Percentiles rank a stretch among this genome's conserved stretches.
Conservation (phyloP, 768 basidiomycete species). For the Tulasnella sp. region DNA sequence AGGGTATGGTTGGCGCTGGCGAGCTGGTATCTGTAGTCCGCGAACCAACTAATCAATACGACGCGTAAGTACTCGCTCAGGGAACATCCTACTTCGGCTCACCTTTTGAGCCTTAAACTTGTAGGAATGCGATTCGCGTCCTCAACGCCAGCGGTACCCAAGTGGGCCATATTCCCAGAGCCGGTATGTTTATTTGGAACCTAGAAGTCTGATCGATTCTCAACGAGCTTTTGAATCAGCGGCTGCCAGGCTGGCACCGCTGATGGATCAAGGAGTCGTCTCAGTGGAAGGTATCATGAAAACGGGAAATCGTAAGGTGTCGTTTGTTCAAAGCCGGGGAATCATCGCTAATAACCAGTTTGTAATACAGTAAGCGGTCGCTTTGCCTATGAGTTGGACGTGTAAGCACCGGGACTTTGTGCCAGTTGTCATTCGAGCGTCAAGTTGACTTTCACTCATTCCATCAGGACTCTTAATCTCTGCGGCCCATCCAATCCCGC, state of each 20-base stretch:
- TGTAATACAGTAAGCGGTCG: constrained; percentile 29
- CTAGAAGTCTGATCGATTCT: not conserved
- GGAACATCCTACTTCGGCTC: no score
- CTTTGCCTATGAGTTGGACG: constrained; percentile 42
- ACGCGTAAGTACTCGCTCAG: constrained; percentile 26
- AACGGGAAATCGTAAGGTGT: constrained; percentile 51
- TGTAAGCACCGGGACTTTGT: no score
- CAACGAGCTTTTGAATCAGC: constrained; percentile 22
- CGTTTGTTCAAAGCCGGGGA: not conserved
- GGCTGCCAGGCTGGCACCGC: constrained; percentile 49
- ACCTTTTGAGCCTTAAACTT: not conserved
- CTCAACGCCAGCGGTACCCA: constrained; percentile 60
- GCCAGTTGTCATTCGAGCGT: not conserved
- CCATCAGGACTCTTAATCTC: constrained; percentile 50
- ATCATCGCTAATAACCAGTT: not conserved
- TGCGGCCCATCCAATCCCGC: constrained; percentile 46
- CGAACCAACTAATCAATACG: constrained; percentile 57
- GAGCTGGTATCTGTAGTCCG: constrained; percentile 62
- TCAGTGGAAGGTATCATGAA: constrained; percentile 62
- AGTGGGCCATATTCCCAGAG: constrained; percentile 70
- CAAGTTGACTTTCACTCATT: not conserved
- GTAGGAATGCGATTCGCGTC: constrained; percentile 66
- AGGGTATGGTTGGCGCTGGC: constrained; percentile 66
- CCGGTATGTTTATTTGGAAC: constrained; percentile 12
- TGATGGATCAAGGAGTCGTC: constrained; percentile 52